Evolutionary conservation across 257 asterid genomes (phyloP), one percentile per base, ranked within the genome.

Genomic region (Salvia hispanica): DNA sequence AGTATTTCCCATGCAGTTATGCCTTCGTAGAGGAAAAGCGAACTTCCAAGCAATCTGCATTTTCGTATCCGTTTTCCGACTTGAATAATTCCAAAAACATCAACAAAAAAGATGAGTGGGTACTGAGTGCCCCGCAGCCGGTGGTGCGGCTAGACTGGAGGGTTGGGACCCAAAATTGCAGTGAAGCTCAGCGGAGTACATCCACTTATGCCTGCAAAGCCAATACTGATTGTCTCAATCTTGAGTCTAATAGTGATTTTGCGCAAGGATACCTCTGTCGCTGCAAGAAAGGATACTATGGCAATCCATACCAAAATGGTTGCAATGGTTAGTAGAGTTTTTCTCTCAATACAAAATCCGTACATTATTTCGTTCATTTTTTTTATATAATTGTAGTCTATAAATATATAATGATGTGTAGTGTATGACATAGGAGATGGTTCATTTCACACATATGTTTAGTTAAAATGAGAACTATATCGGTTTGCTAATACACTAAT

Each of bases 91-190:
- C 50, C 2, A 15, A 46, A 0, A 8, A 7, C 0, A 44, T 45
- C 11, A 4, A n/a, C n/a, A n/a, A n/a, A n/a, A n/a, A n/a, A n/a
- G n/a, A n/a, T 10, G 5, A 28, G 2, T 58, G 33, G 39, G 39
- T 34, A 7, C 6, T 34, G 39, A 34, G 39, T 34, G 1, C 3
- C 3, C 33, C 3, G 14, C 33, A 6, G 1, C 66, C 56, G 1
- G 50, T 69, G 48, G 7, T 46, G 46, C 67, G 66, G 6, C 45
- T 74, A 33, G 74, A 68, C 40, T 74, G 79, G 79, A n/a, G 57
- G 25, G 36, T 74, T 3, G 64, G 55, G 37, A 3, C 37, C 3
- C 2, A 37, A 3, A 69, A 56, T 8, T 75, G 72, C 36, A 14
- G 7, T n/a, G 16, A 9, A 45, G 67, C 58, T 2, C 21, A 0